Base-by-base conservation (phyloP, 441 rosid genomes). In the Geranium incanum region DNA sequence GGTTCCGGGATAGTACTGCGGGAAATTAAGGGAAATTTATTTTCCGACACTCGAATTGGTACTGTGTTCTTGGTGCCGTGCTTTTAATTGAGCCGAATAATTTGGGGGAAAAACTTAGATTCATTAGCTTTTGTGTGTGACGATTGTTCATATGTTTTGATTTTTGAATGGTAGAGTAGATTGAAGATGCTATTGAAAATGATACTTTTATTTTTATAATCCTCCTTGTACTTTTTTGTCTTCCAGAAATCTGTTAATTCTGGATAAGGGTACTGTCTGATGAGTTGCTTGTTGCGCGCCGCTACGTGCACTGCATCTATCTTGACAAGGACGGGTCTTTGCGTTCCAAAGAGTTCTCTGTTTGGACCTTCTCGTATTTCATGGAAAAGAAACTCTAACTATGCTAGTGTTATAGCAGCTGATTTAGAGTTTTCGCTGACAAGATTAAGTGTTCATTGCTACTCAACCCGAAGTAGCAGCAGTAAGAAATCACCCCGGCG, bases 271-370 rank as follows among this genome's bases (percentile, higher is more conserved):
- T 57, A 23, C 63, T 72, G 36, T 72, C 83, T 78, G 75, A 92
- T 92, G 97, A 90, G 67, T 71, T 85, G 88, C 83, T 64, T 89
- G 67, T 86, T 84, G 36, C 89, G 84, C 21, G 84, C 85, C 62
- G 84, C 88, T 76, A 84, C 89, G 11, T 86, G 76, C 70, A 77
- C 91, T n/a, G 82, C 87, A 4, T 77, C 84, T 36, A 71, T 90
- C n/a, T 71, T 87, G 48, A 81, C 82, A 76, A 77, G 84, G 70
- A 82, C 88, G 21, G 78, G 72, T 78, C 79, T 72, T 72, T 50
- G 83, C 72, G 62, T 74, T 62, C 66, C 79, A 36, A 72, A 75
- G 0, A 72, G 68, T 36, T 38, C 74, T 18, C 77, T 78, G 77
- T 73, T 66, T 41, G 85, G 79, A 43, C 78, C 77, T 69, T 77